Evolutionary conservation across 805 yeast species (phyloP).

Genomic region (Metschnikowia kofuensis): DNA sequence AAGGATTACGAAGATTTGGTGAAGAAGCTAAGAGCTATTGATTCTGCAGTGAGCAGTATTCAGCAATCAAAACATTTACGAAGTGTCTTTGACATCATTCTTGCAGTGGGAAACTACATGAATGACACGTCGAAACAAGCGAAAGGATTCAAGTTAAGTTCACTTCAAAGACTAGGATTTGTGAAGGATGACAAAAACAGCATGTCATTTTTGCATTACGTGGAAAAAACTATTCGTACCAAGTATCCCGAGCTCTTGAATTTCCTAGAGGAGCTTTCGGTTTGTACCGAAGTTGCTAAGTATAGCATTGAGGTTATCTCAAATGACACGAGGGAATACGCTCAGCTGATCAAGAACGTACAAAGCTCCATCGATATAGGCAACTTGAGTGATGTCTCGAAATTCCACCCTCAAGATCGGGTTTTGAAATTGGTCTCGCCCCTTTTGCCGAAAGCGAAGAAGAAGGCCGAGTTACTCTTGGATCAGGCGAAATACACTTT

Average conservation of each 20-base stretch:
- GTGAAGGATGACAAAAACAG: conserved; percentile 69
- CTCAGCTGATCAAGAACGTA: conserved; percentile 48
- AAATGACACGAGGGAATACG: conserved; percentile 55
- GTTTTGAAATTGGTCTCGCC: conserved; percentile 54
- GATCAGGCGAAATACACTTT: conserved; percentile 51
- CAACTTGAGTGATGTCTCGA: conserved; percentile 57
- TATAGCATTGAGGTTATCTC: conserved; percentile 61
- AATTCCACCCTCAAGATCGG: conserved; percentile 65
- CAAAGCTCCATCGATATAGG: conserved; percentile 58
- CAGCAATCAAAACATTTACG: conserved; percentile 52
- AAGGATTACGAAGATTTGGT: conserved; percentile 75
- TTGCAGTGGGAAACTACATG: conserved; percentile 78
- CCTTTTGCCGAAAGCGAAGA: conserved; percentile 51
- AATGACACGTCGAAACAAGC: conserved; percentile 68
- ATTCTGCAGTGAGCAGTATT: conserved; percentile 55
- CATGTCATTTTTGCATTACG: conserved; percentile 70
- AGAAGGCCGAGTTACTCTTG: conserved; percentile 47
- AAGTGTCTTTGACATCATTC: conserved; percentile 60
- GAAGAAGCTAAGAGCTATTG: conserved; percentile 60
- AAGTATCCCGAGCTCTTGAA: conserved; percentile 63
- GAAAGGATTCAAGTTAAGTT: conserved; percentile 65
- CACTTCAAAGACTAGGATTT: conserved; percentile 66
- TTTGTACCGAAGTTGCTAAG: conserved; percentile 53
- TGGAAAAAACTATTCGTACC: conserved; percentile 62
- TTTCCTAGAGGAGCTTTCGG: conserved; percentile 59